Evolutionary conservation across 495 filamentous ascomycete genomes (phyloP).

Genomic region (Xylaria longipes): DNA sequence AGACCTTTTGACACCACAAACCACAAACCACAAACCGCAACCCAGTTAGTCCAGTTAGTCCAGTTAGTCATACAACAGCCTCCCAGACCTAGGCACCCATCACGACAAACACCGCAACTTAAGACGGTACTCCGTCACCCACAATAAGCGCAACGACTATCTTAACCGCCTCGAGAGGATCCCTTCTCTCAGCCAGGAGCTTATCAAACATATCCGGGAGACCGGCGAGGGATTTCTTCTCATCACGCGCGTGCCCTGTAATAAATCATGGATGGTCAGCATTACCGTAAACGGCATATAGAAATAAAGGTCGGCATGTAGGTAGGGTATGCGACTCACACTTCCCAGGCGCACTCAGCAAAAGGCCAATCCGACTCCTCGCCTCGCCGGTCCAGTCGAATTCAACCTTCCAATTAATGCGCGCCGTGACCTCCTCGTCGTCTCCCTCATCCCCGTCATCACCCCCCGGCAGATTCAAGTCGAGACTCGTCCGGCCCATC

Average conservation of each 20-base stretch:
- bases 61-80: not conserved
- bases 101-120: not conserved
- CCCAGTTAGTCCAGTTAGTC: no score
- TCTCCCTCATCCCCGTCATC: not conserved
- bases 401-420: slow-evolving; percentile 61
- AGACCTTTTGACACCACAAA: not conserved
- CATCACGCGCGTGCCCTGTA: slow-evolving; percentile 60
- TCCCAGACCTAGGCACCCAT: slow-evolving; percentile 18
- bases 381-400: slow-evolving; percentile 72
- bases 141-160: slow-evolving; percentile 59
- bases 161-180: slow-evolving; percentile 59
- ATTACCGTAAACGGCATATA: not conserved
- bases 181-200: slow-evolving; percentile 54
- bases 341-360: slow-evolving; percentile 54
- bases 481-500: slow-evolving; percentile 52
- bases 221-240: slow-evolving; percentile 51
- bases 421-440: slow-evolving; percentile 37
- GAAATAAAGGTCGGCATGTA: not conserved
- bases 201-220: slow-evolving; percentile 60
- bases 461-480: slow-evolving; percentile 43
- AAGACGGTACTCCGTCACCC: slow-evolving; percentile 37
- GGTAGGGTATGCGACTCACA: slow-evolving; percentile 50
- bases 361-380: slow-evolving; percentile 54
- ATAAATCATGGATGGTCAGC: not conserved
- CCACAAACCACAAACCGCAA: not conserved